A percentile compares a stretch with the other conserved stretches of the same genome.
Evolutionary conservation across 768 basidiomycete species (phyloP).

Genomic region (Pleurotus giganteus): DNA sequence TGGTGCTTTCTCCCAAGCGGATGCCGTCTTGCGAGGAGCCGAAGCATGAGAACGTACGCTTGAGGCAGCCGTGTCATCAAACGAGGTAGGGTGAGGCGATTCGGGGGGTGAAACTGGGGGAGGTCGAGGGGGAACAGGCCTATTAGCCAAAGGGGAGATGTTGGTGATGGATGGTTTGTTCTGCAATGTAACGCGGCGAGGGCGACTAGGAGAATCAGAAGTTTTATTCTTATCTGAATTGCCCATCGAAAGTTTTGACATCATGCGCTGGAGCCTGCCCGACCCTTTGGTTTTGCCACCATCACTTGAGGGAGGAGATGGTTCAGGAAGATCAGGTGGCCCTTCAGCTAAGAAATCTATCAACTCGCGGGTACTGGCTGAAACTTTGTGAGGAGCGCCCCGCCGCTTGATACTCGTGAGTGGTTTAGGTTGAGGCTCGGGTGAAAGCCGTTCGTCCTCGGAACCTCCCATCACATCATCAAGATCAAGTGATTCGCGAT

Average conservation of each 20-base stretch:
- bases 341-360: conserved; percentile 58
- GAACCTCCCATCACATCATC: conserved; percentile 74
- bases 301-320: conserved; percentile 51
- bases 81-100: conserved; percentile 40
- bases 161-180: conserved; percentile 12
- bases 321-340: conserved; percentile 39
- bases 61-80: conserved; percentile 30
- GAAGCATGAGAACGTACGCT: conserved; percentile 25
- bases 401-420: conserved; percentile 21
- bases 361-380: conserved; percentile 48
- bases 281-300: conserved; percentile 53
- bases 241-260: conserved; percentile 68
- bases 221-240: conserved; percentile 31
- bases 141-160: conserved; percentile 48
- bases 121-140: conserved; percentile 58
- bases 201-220: conserved; percentile 5
- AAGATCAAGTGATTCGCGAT: conserved; percentile 68
- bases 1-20: conserved; percentile 23
- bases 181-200: not conserved
- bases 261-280: conserved; percentile 76
- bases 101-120: conserved; percentile 41
- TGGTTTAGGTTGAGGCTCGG: conserved; percentile 19
- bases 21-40: conserved; percentile 23
- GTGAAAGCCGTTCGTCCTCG: conserved; percentile 50
- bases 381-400: conserved; percentile 26